Evolutionary conservation across 495 filamentous ascomycete species (phyloP), one percentile per base, ranked within the genome.

Genomic region (Chaetomium fimeti): DNA sequence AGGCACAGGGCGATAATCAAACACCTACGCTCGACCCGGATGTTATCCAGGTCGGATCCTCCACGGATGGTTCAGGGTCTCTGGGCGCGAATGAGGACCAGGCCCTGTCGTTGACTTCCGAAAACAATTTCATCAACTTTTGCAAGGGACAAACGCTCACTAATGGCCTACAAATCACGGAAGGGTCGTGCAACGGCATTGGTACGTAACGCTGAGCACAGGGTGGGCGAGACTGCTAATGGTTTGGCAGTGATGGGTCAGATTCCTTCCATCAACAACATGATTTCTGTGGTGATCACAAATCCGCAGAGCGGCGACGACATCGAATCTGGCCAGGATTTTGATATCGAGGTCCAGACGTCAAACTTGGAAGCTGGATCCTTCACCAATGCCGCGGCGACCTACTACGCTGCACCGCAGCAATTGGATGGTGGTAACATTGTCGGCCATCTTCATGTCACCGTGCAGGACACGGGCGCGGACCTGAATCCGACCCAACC

Each of bases 401-500:
- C 82, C 36, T 88, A 87, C 68, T 88, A 87, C 64, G 66, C 80
- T 36, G 81, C 83, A 12, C 85, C 85, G 22, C 85, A 88, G 68
- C 60, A 66, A 4, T 74, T 88, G 13, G 60, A 74, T 76, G 24
- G 65, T 42, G 71, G 71, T 13, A 71, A 74, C 5, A 69, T 87
- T 43, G 73, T 86, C 62, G 85, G 85, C 7, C 85, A 88, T 68
- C 82, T 82, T 29, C 85, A 87, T 69, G 78, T 88, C 40, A 87
- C 85, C 11, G 75, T 87, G 20, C 85, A 88, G 64, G 72, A 81
- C 57, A 62, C 86, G 20, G 78, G 78, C 7, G 62, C 63, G 66
- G 71, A 51, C 55, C 68, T 78, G 47, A 80, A 74, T 61, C 78
- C 75, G 11, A 69, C 60, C 2, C 53, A 60, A 29, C 77, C 82